Base-by-base conservation (phyloP, 148 eudicot species). In the Amaranthus palmeri region DNA sequence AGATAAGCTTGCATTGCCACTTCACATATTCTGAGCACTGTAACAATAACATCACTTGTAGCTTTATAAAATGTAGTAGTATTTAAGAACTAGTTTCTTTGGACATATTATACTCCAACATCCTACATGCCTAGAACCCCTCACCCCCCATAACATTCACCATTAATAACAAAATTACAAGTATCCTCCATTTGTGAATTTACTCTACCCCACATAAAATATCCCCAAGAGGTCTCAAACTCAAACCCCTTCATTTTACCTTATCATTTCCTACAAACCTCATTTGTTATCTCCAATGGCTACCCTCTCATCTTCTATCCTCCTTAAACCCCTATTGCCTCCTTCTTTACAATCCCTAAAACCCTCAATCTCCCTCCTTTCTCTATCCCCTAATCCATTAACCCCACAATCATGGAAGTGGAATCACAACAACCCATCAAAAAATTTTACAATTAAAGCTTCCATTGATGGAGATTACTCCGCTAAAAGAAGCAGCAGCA, bases 381-480 rank as follows among this genome's bases (percentile, higher is more conserved):
- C 68, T 25, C 61, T 70, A 17, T 54, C 61, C 60, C 25, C 70
- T 53, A 74, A 63, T 51, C 64, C 61, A 15, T 9, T 25, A 25
- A 25, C 36, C 36, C 53, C 68, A n/a, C 25, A 58, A 58, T 58
- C 61, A 58, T 58, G 42, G 61, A 65, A 0, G 1, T 17, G 40
- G 4, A n/a, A 46, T 6, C 52, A 18, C 12, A 44, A 7, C 40
- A 65, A 69, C 8, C 61, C 55, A 46, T 72, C 54, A 73, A 62
- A 48, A 18, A 14, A n/a, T 7, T 8, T 71, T 9, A 41, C 68
- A 52, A 56, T 72, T 12, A 67, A 47, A 62, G 88, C 81, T 1
- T 57, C 82, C 25, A 61, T 69, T 25, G 84, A 78, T 72, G 87
- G 82, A 7, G 85, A 86, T 51, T 81, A 84, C 78, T 75, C 92